These are phyloP conservation scores for Musa itinerans DNA, from an alignment of 176 grass and related monocot species.

Conservation along the genomic window DNA sequence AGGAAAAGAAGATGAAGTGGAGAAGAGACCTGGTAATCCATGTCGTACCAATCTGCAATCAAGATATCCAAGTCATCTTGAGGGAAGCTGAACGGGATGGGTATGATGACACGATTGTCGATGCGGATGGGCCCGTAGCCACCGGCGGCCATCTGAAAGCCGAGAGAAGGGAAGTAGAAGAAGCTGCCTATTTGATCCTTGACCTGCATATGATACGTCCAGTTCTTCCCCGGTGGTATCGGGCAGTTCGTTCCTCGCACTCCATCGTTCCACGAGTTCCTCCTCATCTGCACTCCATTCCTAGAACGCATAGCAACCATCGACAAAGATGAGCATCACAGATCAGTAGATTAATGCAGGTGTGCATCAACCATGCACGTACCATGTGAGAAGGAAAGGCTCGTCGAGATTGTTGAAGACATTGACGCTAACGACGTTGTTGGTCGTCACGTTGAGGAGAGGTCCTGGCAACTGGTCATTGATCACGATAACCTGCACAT, in stretches of 20 bases:
- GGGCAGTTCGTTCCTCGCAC: slow-evolving; percentile 14
- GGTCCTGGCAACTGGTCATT: slow-evolving; percentile 7
- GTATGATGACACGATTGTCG: background rate
- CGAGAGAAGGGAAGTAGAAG: slow-evolving; percentile 6
- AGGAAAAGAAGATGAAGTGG: background rate
- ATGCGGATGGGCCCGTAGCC: slow-evolving; percentile 13
- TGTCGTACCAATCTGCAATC: slow-evolving; percentile 1
- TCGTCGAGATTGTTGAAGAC: slow-evolving; percentile 8
- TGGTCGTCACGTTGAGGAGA: background rate
- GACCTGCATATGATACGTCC: background rate
- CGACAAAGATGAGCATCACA: too few species aligned
- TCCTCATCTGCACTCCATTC: slow-evolving; percentile 11
- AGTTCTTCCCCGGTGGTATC: background rate
- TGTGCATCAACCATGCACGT: background rate
- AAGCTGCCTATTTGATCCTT: slow-evolving; percentile 14
- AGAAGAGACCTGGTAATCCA: background rate
- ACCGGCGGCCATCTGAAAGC: background rate
- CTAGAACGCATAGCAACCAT: background rate
- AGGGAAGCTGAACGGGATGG: slow-evolving; percentile 3
- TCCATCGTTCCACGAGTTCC: slow-evolving; percentile 15
- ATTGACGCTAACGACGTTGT: background rate
- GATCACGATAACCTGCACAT: background rate
- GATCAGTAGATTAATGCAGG: background rate
- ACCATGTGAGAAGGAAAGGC: slow-evolving; percentile 12
- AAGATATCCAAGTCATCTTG: slow-evolving; percentile 7